Evolutionary conservation across 768 basidiomycete species (phyloP), one percentile per base, ranked within the genome.

Genomic region (Boletus subcaerulescens): DNA sequence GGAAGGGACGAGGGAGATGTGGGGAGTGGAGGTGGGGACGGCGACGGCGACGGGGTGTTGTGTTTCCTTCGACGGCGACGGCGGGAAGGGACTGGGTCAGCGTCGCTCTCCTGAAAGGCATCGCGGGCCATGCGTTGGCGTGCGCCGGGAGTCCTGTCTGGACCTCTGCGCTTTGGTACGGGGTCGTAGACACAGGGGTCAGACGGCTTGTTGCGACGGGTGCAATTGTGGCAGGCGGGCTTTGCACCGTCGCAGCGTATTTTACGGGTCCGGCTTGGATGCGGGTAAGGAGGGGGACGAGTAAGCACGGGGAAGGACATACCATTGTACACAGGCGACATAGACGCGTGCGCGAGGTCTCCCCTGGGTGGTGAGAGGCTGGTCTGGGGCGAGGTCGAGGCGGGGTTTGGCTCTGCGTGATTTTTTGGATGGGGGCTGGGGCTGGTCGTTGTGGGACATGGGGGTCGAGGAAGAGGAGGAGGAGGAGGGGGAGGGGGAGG

Each of bases 201-300:
- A 60, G 62, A 68, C 13, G 72, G 71, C 45, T 70, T 76, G 13
- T 73, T 55, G 38, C 86, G 79, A 58, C 80, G 81, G 39, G 73
- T 70, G 63, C 89, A 92, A 63, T 90, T 90, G 63, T 87, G 81
- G 64, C 90, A 92, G 11, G 76, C 63, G 11, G 90, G 90, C 59
- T 85, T 89, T 10, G 85, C 84, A 50, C 90, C 90, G 66, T 91
- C 89, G 67, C 90, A 92, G 5, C 89, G 84, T 58, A 88, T 89
- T 65, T 92, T 92, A 24, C 89, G 80, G 15, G 77, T 80, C 24
- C 90, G 89, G 65, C 89, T 91, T 59, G 17, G 48, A 48, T 14
- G 41, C 0, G 17, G 43, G 26, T 65, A 44, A 55, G 35, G 29
- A 26, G 18, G 26, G 33, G 54, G 42, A 60, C 3, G 13, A 2